These are phyloP conservation scores for Stemphylium beticola DNA, from an alignment of 2,329 filamentous ascomycete species.

Conservation along the genomic window DNA sequence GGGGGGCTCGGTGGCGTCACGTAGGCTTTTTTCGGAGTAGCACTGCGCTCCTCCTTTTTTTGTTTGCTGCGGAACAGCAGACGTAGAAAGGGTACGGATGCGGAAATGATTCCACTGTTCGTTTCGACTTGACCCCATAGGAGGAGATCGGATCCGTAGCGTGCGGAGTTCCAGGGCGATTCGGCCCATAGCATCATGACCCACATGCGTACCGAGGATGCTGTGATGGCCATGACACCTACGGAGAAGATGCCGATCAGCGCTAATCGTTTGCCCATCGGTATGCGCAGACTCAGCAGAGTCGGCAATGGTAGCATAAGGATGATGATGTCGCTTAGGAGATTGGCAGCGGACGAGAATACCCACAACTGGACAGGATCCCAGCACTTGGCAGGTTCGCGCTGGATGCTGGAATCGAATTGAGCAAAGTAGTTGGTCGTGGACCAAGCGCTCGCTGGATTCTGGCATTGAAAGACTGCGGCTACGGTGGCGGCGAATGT, in stretches of 20 bases:
- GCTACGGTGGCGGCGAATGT: constrained; percentile 37
- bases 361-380: constrained; percentile 42
- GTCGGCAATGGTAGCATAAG: constrained; percentile 55
- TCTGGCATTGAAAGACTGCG: constrained; percentile 42
- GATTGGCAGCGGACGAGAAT: constrained; percentile 50
- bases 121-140: constrained; percentile 58
- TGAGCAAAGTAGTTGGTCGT: constrained; percentile 38
- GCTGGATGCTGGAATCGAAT: constrained; percentile 32
- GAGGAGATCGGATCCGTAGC: constrained; percentile 44
- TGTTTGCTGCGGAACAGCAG: constrained; percentile 46
- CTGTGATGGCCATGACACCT: constrained; percentile 45
- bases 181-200: constrained; percentile 46
- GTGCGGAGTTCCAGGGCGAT: constrained; percentile 45
- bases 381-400: constrained; percentile 35
- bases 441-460: constrained; percentile 37
- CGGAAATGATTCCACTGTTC: constrained; percentile 55
- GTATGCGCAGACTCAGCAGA: constrained; percentile 56
- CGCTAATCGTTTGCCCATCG: constrained; percentile 57
- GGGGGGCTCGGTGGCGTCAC: constrained; percentile 20
- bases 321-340: constrained; percentile 53
- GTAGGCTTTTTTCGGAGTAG: constrained; percentile 15
- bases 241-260: constrained; percentile 51
- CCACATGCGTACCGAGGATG: constrained; percentile 46
- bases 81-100: constrained; percentile 54
- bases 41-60: constrained; percentile 17